Evolutionary conservation across 1,139 yeast species (phyloP).

Genomic region (Pichia sp.): DNA sequence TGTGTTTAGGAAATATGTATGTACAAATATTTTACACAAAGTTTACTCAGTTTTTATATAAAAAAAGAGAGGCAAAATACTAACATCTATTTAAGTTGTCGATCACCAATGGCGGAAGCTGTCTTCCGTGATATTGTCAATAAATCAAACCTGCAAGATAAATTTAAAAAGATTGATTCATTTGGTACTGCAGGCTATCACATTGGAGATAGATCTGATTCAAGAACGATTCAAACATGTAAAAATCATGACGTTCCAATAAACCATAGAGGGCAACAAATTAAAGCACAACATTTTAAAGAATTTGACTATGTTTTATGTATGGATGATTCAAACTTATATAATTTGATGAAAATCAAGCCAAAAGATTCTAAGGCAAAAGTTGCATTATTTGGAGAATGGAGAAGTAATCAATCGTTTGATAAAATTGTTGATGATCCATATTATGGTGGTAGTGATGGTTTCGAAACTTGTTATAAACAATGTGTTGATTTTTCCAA

Average conservation of each 20-base stretch:
- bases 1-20: constrained; percentile 86
- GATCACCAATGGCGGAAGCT: constrained; percentile 98
- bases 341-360: constrained; percentile 50
- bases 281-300: constrained; percentile 49
- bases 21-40: too few species aligned
- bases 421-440: constrained; percentile 75
- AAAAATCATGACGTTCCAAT: constrained; percentile 67
- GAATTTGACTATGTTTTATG: constrained; percentile 78
- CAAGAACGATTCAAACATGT: constrained; percentile 66
- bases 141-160: constrained; percentile 34
- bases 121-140: constrained; percentile 65
- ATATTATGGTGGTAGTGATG: constrained; percentile 79
- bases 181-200: constrained; percentile 89
- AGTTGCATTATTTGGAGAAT: constrained; percentile 69
- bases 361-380: constrained; percentile 50
- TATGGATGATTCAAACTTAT: constrained; percentile 70
- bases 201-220: constrained; percentile 74
- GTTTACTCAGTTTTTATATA: background rate
- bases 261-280: constrained; percentile 69
- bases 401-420: constrained; percentile 48
- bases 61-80: background rate
- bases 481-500: constrained; percentile 72
- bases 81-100: constrained; percentile 48
- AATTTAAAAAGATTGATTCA: constrained; percentile 60
- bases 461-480: constrained; percentile 71